phyloP scores from a whole-genome alignment of 2,329 filamentous ascomycete genomes.

The Trichoderma harzianum region DNA sequence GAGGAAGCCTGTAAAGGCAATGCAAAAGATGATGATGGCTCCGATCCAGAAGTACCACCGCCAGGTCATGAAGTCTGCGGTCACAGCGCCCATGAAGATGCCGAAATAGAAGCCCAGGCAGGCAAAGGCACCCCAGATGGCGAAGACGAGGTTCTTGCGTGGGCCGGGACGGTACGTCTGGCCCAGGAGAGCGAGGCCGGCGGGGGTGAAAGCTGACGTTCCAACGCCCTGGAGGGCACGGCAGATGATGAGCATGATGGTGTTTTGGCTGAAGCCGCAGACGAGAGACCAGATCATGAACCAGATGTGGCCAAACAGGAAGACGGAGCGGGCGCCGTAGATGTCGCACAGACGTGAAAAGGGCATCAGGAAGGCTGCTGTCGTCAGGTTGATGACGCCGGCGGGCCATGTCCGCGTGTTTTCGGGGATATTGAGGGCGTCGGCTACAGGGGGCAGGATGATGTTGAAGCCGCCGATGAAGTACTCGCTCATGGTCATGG shows the following conservation, averaged over 20 bases:
- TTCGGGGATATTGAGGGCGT: slow-evolving; percentile 60
- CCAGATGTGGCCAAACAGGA: slow-evolving; percentile 60
- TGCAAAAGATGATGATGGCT: slow-evolving; percentile 39
- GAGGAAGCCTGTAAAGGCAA: slow-evolving; percentile 43
- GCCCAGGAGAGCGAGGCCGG: slow-evolving; percentile 68
- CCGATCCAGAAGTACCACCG: slow-evolving; percentile 71
- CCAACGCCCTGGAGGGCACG: slow-evolving; percentile 73
- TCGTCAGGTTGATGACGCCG: slow-evolving; percentile 57
- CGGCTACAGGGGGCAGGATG: slow-evolving; percentile 63
- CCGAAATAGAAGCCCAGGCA: slow-evolving; percentile 60
- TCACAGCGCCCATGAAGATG: slow-evolving; percentile 64
- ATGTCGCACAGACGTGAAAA: slow-evolving; percentile 60
- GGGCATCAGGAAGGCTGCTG: slow-evolving; percentile 58
- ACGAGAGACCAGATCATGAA: slow-evolving; percentile 66
- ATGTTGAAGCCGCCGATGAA: slow-evolving; percentile 75
- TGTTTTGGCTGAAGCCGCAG: slow-evolving; percentile 64
- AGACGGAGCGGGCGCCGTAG: slow-evolving; percentile 60
- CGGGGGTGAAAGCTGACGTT: slow-evolving; percentile 64
- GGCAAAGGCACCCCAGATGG: slow-evolving; percentile 57
- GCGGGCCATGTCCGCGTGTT: slow-evolving; percentile 61
- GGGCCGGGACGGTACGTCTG: slow-evolving; percentile 68
- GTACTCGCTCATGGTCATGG: slow-evolving; percentile 67
- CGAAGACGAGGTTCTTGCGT: slow-evolving; percentile 65
- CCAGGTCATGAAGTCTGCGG: slow-evolving; percentile 60
- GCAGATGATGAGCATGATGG: slow-evolving; percentile 68